phyloP scores from a whole-genome alignment of 306 rosid species.

The Leucaena leucocephala region DNA sequence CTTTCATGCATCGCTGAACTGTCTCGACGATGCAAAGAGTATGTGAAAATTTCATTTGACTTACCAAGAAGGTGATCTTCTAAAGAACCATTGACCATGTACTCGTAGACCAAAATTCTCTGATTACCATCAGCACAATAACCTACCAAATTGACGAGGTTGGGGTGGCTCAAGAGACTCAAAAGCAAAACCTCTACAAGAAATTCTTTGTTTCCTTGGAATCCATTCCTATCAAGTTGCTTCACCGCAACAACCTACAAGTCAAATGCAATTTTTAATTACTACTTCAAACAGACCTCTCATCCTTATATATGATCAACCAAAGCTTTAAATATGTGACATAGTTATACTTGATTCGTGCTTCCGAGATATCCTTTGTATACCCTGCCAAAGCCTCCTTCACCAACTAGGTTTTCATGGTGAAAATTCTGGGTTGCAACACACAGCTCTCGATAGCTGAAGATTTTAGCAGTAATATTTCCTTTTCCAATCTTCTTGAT shows the following conservation, averaged over 20 bases:
- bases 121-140: conserved; percentile 87
- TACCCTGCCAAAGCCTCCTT: conserved; percentile 95
- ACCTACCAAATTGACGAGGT: conserved; percentile 87
- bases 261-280: neutral
- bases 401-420: conserved; percentile 66
- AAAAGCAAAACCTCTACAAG: conserved; percentile 91
- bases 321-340: neutral
- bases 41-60: conserved; percentile 30
- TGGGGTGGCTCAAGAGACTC: conserved; percentile 78
- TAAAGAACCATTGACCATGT: conserved; percentile 81
- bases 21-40: no score
- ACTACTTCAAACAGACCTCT: neutral
- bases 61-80: conserved; percentile 95
- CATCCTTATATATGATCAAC: conserved; percentile 9
- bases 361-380: conserved; percentile 65
- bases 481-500: conserved; percentile 65
- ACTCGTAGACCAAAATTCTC: conserved; percentile 84
- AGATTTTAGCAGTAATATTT: conserved; percentile 61
- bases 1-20: no score
- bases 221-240: conserved; percentile 90
- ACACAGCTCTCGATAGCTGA: conserved; percentile 63
- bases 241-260: conserved; percentile 84
- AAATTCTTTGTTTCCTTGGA: conserved; percentile 91
- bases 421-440: conserved; percentile 78
- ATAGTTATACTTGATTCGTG: conserved; percentile 55